Base-by-base conservation (phyloP, 2,329 filamentous ascomycete genomes). In the Shiraia bambusicola region DNA sequence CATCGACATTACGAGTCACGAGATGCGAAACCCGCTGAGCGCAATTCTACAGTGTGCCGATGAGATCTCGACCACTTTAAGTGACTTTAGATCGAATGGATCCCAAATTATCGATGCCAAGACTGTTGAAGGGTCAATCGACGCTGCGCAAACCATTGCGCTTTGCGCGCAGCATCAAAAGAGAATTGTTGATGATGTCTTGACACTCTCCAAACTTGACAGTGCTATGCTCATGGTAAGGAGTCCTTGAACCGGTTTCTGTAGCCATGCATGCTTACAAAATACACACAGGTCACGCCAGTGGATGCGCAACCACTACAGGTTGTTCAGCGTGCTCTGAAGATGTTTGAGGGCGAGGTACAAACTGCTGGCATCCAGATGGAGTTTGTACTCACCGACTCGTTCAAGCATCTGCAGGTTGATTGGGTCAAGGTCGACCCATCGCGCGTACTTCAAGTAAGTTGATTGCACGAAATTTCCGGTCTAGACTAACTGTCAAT, bases 111-210 rank as follows among this genome's bases (percentile, higher is more conserved):
- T 67, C 3, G 69, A 73, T 6, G 61, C 61, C 2, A 69, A 73
- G 15, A 67, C 84, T 15, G 61, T 87, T 3, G 70, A 73, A 6
- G 80, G 77, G 54, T 83, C 83, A 44, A 78, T 87, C 33, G 86
- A 90, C 50, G 85, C 85, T 12, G 84, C 86, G 2, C 83, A 90
- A 58, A 91, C 85, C 0, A 91, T 93, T 47, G 79, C 83, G 17
- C 77, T 87, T 8, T 92, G 87, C 53, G 84, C 87, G 1, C 83
- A 88, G 54, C 87, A 92, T 65, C 87, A 92, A 61, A 90, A 90
- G 66, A 60, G 71, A 7, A 75, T 76, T 28, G 72, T 76, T 3
- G 72, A 76, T 42, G 73, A 76, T 42, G 68, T 76, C 0, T 51
- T 76, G 16, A 74, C 71, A 2, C 53, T 76, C 9, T 70, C 66